Evolutionary conservation across 208 protist genomes (phyloP).

Genomic region (Crithidia bombi): DNA sequence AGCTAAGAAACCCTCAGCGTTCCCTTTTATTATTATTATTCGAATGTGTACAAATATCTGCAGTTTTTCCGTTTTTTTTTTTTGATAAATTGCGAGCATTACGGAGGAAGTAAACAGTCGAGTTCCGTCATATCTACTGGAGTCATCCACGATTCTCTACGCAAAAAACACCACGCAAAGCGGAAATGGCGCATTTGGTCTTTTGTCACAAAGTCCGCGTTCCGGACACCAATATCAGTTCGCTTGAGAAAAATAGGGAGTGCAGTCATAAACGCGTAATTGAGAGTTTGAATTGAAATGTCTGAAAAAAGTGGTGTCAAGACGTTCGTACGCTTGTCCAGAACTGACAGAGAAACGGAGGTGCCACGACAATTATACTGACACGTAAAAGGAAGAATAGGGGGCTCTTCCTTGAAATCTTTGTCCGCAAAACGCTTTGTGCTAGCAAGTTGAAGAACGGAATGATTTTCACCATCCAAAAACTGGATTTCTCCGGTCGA

Average conservation of each 20-base stretch:
- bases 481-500: slow-evolving; percentile 30
- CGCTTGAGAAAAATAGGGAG: slow-evolving; percentile 82
- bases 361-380: slow-evolving; percentile 63
- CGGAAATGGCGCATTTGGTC: slow-evolving; percentile 87
- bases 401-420: slow-evolving; percentile 29
- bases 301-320: slow-evolving; percentile 55
- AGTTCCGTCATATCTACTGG: slow-evolving; percentile 82
- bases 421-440: slow-evolving; percentile 25
- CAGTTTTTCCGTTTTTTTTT: slow-evolving; percentile 16
- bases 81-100: slow-evolving; percentile 15
- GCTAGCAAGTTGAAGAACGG: slow-evolving; percentile 28
- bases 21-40: background rate
- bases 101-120: slow-evolving; percentile 75
- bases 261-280: slow-evolving; percentile 80
- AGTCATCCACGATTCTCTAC: slow-evolving; percentile 78
- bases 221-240: slow-evolving; percentile 80
- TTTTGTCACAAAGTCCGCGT: slow-evolving; percentile 80
- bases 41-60: background rate
- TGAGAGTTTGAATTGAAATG: slow-evolving; percentile 73
- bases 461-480: slow-evolving; percentile 17
- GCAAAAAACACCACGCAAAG: slow-evolving; percentile 87
- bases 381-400: slow-evolving; percentile 43
- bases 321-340: slow-evolving; percentile 53
- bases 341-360: slow-evolving; percentile 62
- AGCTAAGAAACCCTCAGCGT: no score